Evolutionary conservation across 1,284 basidiomycete genomes (phyloP).

Genomic region (Rhodotorula sp.): DNA sequence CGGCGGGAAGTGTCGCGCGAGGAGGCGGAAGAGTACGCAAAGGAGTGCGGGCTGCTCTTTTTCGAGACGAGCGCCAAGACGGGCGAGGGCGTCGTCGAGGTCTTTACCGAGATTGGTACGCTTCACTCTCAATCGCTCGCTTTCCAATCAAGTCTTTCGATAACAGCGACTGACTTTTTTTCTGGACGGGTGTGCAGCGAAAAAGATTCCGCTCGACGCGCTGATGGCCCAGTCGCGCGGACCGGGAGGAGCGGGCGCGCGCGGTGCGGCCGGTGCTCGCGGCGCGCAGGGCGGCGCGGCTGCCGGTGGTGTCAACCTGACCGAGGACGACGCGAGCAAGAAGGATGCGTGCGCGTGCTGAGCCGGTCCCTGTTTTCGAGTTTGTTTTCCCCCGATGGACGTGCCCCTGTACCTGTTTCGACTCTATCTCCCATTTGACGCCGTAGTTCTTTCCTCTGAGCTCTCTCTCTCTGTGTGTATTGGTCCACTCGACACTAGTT

Average conservation of each 20-base stretch:
- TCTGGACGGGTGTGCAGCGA: constrained; percentile 58
- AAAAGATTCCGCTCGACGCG: constrained; percentile 93
- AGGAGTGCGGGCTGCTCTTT: constrained; percentile 88
- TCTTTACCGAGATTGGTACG: constrained; percentile 97
- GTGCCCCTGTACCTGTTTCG: neutral
- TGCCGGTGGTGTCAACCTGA: constrained; percentile 66
- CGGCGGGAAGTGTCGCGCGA: constrained; percentile 84
- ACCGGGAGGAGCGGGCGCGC: constrained; percentile 26
- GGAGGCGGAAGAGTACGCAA: constrained; percentile 94
- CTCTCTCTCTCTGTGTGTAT: too few species aligned
- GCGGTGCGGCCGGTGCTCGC: neutral
- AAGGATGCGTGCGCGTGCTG: constrained; percentile 78
- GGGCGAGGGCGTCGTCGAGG: constrained; percentile 91
- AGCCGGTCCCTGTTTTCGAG: neutral
- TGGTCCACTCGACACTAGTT: too few species aligned
- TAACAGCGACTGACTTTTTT: neutral
- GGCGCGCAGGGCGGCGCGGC: constrained; percentile 39
- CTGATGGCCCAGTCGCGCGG: constrained; percentile 61
- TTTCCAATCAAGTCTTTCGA: neutral
- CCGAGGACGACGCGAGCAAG: constrained; percentile 64
- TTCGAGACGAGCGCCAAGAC: constrained; percentile 99
- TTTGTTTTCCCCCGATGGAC: neutral
- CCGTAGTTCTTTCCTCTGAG: too few species aligned
- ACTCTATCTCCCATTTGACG: neutral
- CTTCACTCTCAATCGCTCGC: too few species aligned